Evolutionary conservation across 768 basidiomycete genomes (phyloP), one percentile per base, ranked within the genome.

Genomic region (Hydnomerulius pinastri): DNA sequence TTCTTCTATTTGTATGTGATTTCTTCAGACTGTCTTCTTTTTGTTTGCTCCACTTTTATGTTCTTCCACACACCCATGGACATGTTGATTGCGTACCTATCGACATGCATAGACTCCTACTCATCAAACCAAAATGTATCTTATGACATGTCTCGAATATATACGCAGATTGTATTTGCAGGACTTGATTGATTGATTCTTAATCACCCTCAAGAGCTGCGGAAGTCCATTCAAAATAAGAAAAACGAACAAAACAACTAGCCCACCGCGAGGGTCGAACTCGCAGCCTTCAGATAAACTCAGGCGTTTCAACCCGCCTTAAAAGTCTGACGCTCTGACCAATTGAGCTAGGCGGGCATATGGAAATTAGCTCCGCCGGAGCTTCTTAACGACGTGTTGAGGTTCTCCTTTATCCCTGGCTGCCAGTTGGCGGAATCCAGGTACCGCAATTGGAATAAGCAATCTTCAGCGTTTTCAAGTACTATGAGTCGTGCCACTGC

Each of bases 231-330:
- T 18, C 6, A 41, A 35, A 17, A 0, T 2, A 17, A 15, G 7
- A 12, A 29, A 30, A 0, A 11, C 7, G 18, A 1, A 29, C 45
- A 62, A 68, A 68, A 50, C 23, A 8, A 39, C 17, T 81, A 85
- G 83, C 83, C 84, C 83, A 84, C 82, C 83, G 84, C 84, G 84
- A 83, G 84, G 83, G 77, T 86, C 84, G 84, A 86, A 86, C 84
- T 83, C 84, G 84, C 84, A 86, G 81, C 84, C 84, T 86, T 86
- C 81, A 86, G 84, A 86, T 85, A 44, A 51, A 60, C 2, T 41
- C 43, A 43, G 52, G 64, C 41, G 52, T 27, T 45, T 28, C 38
- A 1, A 1, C 65, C 67, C 66, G 65, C 65, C 67, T 52, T 67
- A 67, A 67, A 67, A 79, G 77, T 79, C 77, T 78, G 78, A 79